phyloP scores from a whole-genome alignment of 805 yeast genomes.

The Teunomyces aglyptinius region DNA sequence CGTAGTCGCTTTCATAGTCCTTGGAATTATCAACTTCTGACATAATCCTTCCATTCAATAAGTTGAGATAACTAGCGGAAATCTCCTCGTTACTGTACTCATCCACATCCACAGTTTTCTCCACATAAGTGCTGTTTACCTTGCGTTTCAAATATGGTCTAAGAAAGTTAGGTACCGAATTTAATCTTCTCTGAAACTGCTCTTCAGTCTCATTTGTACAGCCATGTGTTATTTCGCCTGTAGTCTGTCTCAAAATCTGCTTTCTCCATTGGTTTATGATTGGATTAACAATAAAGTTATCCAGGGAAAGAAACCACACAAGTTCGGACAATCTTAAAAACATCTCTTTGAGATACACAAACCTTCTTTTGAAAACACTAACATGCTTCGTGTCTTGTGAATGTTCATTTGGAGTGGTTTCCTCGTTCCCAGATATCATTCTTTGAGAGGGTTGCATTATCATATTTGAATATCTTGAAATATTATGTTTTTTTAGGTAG shows the following conservation, averaged over 20 bases:
- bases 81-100: conserved; percentile 17
- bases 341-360: conserved; percentile 19
- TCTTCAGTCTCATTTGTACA: conserved; percentile 3
- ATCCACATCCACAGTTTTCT: conserved; percentile 13
- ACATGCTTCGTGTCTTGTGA: background rate
- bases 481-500: conserved; percentile 5
- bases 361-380: conserved; percentile 22
- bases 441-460: conserved; percentile 26
- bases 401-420: conserved; percentile 6
- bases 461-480: conserved; percentile 29
- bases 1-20: conserved; percentile 19
- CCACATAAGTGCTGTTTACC: conserved; percentile 8
- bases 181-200: conserved; percentile 6
- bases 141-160: conserved; percentile 23
- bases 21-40: conserved; percentile 39
- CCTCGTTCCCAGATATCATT: conserved; percentile 18
- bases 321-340: conserved; percentile 20
- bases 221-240: background rate
- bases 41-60: conserved; percentile 25
- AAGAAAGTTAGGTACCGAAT: conserved; percentile 27
- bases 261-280: background rate
- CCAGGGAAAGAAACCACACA: conserved; percentile 13
- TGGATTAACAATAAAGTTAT: background rate
- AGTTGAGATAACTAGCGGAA: conserved; percentile 17
- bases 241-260: background rate